These are phyloP conservation scores for Rhodosporidiobolus sp. DNA, from an alignment of 768 basidiomycete species.

Conservation along the genomic window DNA sequence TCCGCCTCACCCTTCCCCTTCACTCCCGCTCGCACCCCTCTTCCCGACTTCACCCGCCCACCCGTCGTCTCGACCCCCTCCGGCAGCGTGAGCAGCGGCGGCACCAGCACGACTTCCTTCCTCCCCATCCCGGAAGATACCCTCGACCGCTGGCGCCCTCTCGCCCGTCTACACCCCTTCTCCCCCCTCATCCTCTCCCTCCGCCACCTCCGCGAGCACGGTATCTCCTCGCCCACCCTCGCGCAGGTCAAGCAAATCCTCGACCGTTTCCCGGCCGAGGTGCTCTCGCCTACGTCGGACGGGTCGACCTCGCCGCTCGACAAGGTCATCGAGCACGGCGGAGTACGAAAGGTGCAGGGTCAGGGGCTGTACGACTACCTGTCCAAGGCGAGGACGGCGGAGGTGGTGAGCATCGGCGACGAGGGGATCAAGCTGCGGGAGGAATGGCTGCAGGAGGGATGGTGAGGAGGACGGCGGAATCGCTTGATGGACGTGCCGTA, in stretches of 20 bases:
- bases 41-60: not conserved
- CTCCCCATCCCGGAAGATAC: not conserved
- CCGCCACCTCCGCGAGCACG: not conserved
- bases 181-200: not conserved
- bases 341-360: not conserved
- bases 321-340: not conserved
- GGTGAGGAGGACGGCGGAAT: too few species aligned
- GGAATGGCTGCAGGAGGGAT: not conserved
- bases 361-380: slow-evolving; percentile 1
- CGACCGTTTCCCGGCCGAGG: not conserved
- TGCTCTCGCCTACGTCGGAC: not conserved
- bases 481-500: not conserved
- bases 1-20: not conserved
- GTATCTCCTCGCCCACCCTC: not conserved
- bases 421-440: not conserved
- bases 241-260: not conserved
- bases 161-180: not conserved
- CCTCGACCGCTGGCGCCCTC: not conserved
- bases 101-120: too few species aligned
- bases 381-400: slow-evolving; percentile 7
- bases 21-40: not conserved
- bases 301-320: not conserved
- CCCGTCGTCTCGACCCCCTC: not conserved
- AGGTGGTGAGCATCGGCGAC: slow-evolving; percentile 3
- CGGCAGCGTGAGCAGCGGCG: not conserved